Conservation (phyloP, 2,329 filamentous ascomycete genomes). For the Xylaria sp. region DNA sequence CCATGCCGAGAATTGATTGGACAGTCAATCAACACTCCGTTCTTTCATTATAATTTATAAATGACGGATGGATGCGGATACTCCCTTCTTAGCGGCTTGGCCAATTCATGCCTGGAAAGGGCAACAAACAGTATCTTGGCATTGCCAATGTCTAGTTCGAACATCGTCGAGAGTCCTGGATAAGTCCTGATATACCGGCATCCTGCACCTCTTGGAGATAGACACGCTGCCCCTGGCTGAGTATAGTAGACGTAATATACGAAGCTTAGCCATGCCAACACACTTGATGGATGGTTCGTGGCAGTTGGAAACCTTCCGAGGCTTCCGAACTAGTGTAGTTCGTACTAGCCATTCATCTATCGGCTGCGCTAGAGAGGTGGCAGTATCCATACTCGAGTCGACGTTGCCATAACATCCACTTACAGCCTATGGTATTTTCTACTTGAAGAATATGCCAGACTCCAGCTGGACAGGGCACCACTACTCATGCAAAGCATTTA, state of each 20-base stretch:
- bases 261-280: conserved; percentile 25
- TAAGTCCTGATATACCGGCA: too few species aligned
- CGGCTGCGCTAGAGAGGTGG: too few species aligned
- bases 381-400: neutral
- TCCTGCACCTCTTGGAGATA: neutral
- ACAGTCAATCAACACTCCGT: conserved; percentile 14
- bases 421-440: neutral
- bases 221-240: neutral
- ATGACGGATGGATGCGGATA: neutral
- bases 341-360: conserved; percentile 2
- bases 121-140: neutral
- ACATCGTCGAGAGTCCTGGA: neutral
- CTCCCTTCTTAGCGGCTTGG: conserved; percentile 3
- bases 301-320: conserved; percentile 17
- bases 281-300: neutral
- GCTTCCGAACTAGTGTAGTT: conserved; percentile 21
- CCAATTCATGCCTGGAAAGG: conserved; percentile 2
- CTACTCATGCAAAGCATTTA: neutral
- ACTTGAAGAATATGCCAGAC: neutral
- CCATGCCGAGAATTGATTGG: conserved; percentile 2
- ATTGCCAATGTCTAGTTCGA: neutral
- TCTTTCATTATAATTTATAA: neutral
- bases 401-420: neutral
- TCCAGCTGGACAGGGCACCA: neutral
- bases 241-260: neutral